Evolutionary conservation across 106 monocot genomes (phyloP).

Genomic region (Ottelia alismoides): DNA sequence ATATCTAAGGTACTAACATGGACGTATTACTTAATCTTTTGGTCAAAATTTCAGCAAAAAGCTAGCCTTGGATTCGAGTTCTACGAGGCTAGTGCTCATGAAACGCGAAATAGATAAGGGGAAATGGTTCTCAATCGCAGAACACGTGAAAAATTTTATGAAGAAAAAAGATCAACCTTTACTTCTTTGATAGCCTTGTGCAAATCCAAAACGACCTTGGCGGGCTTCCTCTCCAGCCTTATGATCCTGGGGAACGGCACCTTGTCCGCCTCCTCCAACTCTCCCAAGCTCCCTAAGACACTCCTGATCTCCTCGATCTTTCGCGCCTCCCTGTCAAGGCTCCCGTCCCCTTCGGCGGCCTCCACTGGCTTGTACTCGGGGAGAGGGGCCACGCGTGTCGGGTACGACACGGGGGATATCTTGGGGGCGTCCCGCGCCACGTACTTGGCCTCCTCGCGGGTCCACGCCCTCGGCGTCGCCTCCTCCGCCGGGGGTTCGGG

Average conservation of each 20-base stretch:
- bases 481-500: background rate
- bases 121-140: too few species aligned
- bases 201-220: slow-evolving; percentile 48
- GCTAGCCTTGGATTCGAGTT: too few species aligned
- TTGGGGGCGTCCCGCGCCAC: slow-evolving; percentile 54
- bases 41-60: too few species aligned
- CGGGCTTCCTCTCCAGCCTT: slow-evolving; percentile 37
- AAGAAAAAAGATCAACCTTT: slow-evolving; percentile 41
- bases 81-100: too few species aligned
- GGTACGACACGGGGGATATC: slow-evolving; percentile 57
- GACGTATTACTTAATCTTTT: too few species aligned
- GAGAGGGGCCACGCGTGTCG: slow-evolving; percentile 57
- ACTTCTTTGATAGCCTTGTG: slow-evolving; percentile 56
- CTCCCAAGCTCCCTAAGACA: slow-evolving; percentile 25
- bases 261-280: slow-evolving; percentile 51
- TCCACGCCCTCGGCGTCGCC: slow-evolving; percentile 19
- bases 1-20: too few species aligned
- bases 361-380: slow-evolving; percentile 40
- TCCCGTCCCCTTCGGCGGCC: slow-evolving; percentile 13
- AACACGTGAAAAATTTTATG: too few species aligned
- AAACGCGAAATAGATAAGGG: too few species aligned
- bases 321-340: slow-evolving; percentile 46
- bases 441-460: slow-evolving; percentile 62
- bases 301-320: slow-evolving; percentile 40
- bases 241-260: slow-evolving; percentile 62